A percentile compares a stretch with the other conserved stretches of the same genome.
Conservation (phyloP, 148 eudicot genomes). For the Rhododendron ovatum region DNA sequence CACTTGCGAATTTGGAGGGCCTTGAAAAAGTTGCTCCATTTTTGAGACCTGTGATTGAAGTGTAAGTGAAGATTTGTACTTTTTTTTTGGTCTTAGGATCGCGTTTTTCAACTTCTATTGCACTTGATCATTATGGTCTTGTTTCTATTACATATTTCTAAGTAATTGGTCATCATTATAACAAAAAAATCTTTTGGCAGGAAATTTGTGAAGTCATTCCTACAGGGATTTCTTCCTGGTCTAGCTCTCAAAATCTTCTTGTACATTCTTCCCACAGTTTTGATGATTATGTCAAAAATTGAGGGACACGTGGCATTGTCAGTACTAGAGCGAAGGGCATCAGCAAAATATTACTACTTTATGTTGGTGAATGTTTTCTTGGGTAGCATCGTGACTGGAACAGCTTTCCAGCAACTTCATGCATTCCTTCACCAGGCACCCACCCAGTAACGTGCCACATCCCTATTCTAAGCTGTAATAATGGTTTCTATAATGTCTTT, state of each 20-base stretch:
- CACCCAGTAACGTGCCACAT: conserved; percentile 54
- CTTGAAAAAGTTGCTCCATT: conserved; percentile 84
- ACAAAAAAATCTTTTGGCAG: conserved; percentile 31
- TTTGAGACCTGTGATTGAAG: conserved; percentile 67
- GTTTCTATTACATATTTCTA: background rate
- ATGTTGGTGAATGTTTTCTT: conserved; percentile 96
- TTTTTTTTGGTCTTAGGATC: background rate
- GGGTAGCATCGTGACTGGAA: conserved; percentile 89
- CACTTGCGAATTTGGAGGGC: conserved; percentile 96
- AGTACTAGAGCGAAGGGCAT: conserved; percentile 72
- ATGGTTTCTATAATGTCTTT: background rate
- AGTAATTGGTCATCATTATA: background rate
- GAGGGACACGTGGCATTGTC: conserved; percentile 87
- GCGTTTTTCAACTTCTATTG: background rate
- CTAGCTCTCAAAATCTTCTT: conserved; percentile 84
- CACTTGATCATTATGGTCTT: background rate
- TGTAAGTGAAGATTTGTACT: conserved; percentile 37
- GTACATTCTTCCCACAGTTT: conserved; percentile 65
- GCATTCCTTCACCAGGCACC: conserved; percentile 88
- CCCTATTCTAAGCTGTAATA: background rate
- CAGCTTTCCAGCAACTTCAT: conserved; percentile 83
- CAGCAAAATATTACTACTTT: conserved; percentile 89
- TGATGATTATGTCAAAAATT: conserved; percentile 87
- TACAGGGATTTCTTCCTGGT: conserved; percentile 98
- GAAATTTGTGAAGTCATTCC: conserved; percentile 76